Conservation (phyloP, 768 basidiomycete genomes). For the Leccinum rimulosum region DNA sequence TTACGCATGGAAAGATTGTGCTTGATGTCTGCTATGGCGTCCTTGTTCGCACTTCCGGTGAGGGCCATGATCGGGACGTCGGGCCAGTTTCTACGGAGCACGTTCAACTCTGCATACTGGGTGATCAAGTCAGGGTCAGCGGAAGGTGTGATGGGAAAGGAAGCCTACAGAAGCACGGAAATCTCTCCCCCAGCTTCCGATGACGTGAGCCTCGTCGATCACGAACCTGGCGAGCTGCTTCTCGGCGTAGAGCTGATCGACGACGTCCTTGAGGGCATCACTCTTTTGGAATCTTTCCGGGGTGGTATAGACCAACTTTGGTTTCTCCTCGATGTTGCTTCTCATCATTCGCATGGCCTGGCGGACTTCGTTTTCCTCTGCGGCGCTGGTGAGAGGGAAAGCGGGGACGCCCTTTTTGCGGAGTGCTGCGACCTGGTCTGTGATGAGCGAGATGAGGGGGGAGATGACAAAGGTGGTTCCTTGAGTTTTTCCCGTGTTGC, state of each 20-base stretch:
- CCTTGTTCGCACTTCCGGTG: conserved; percentile 88
- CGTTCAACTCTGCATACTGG: conserved; percentile 68
- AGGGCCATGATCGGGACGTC: conserved; percentile 91
- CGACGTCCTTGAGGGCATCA: conserved; percentile 47
- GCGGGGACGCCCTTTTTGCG: conserved; percentile 64
- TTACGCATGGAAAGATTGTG: conserved; percentile 61
- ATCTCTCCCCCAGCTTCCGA: conserved; percentile 92
- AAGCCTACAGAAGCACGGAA: conserved; percentile 76
- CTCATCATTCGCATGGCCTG: conserved; percentile 44
- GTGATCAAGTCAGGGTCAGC: conserved; percentile 11
- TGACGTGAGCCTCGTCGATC: conserved; percentile 95
- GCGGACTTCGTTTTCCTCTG: conserved; percentile 37
- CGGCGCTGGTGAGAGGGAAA: conserved; percentile 64
- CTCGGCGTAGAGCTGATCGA: conserved; percentile 55
- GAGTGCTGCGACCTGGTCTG: conserved; percentile 80
- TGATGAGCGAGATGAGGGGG: conserved; percentile 85
- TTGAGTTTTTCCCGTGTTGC: conserved; percentile 61
- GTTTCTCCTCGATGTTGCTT: conserved; percentile 39
- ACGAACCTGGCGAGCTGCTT: conserved; percentile 82
- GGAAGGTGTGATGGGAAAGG: background rate
- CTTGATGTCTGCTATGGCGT: conserved; percentile 78
- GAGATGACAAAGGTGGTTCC: conserved; percentile 91
- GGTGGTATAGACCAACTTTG: conserved; percentile 81
- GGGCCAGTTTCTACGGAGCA: conserved; percentile 72
- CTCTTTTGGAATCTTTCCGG: conserved; percentile 84